Evolutionary conservation across 2,329 filamentous ascomycete genomes (phyloP).

Genomic region (Scedosporium boydii): DNA sequence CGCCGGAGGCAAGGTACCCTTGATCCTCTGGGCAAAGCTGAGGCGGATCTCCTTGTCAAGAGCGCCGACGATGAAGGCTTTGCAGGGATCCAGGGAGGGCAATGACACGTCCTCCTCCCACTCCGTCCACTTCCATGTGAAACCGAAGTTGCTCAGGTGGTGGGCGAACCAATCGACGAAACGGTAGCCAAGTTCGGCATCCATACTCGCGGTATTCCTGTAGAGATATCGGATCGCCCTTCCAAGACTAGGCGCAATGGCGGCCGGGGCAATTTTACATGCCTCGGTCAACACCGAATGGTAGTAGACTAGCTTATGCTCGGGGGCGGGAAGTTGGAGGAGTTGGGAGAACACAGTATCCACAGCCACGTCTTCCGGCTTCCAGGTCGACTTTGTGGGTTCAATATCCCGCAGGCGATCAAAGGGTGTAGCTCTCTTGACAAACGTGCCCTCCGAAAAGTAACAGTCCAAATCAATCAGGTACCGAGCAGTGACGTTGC

Average conservation of each 20-base stretch:
- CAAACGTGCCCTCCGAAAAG: constrained; percentile 81
- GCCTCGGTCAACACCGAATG: constrained; percentile 90
- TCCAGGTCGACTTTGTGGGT: constrained; percentile 69
- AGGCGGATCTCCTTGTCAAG: constrained; percentile 95
- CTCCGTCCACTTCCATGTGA: constrained; percentile 98
- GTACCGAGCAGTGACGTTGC: constrained; percentile 75
- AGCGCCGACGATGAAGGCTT: constrained; percentile 84
- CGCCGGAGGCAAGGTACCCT: constrained; percentile 77
- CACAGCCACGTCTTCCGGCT: constrained; percentile 94
- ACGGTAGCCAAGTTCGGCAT: constrained; percentile 75
- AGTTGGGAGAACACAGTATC: constrained; percentile 96
- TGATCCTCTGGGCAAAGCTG: constrained; percentile 92
- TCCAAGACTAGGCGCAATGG: constrained; percentile 90
- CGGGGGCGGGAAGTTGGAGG: constrained; percentile 74
- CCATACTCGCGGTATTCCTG: constrained; percentile 69
- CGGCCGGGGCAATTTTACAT: constrained; percentile 90
- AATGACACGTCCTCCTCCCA: constrained; percentile 83
- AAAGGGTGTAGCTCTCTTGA: constrained; percentile 86
- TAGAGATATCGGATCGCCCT: constrained; percentile 90
- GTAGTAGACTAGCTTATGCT: constrained; percentile 95
- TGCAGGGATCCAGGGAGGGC: constrained; percentile 70
- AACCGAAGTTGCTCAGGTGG: constrained; percentile 97
- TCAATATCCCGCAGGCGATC: constrained; percentile 72
- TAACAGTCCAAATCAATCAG: constrained; percentile 93
- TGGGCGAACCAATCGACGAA: constrained; percentile 98